Percentiles rank a stretch among this genome's conserved stretches.
Evolutionary conservation across 495 filamentous ascomycete species (phyloP).

Genomic region (Peziza echinospora): DNA sequence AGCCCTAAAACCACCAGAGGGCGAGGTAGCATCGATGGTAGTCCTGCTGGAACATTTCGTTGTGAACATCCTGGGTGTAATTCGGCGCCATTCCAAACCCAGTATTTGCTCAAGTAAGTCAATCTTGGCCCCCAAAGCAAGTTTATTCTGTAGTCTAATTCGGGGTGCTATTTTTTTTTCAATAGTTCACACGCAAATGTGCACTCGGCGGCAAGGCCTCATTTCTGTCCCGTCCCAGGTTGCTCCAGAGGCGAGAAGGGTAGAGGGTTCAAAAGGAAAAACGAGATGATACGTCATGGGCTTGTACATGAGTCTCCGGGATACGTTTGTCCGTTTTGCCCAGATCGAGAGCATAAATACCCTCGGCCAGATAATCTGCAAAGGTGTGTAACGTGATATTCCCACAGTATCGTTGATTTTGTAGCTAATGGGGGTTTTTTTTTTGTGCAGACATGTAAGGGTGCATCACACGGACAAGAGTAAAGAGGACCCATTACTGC

Average conservation of each 20-base stretch:
- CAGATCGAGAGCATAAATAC: constrained; percentile 88
- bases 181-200: constrained; percentile 96
- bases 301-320: constrained; percentile 88
- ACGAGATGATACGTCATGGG: constrained; percentile 97
- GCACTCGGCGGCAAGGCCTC: constrained; percentile 70
- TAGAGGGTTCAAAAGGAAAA: constrained; percentile 95
- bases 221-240: constrained; percentile 67
- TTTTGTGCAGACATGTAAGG: constrained; percentile 51
- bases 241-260: constrained; percentile 66
- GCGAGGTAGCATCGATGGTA: constrained; percentile 27
- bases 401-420: too few relatives aligned
- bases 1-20: constrained; percentile 12
- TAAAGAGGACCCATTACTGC: constrained; percentile 57
- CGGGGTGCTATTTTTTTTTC: too few relatives aligned
- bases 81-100: constrained; percentile 78
- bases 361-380: constrained; percentile 94
- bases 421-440: too few relatives aligned
- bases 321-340: constrained; percentile 93
- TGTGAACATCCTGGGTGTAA: constrained; percentile 57
- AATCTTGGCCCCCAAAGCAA: too few relatives aligned
- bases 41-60: constrained; percentile 21
- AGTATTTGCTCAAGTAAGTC: constrained; percentile 59
- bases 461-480: constrained; percentile 76
- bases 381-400: too few relatives aligned
- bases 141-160: too few relatives aligned